Base-by-base conservation (phyloP, 73 alveolate genomes). In the Tetrahymena elliotti region DNA sequence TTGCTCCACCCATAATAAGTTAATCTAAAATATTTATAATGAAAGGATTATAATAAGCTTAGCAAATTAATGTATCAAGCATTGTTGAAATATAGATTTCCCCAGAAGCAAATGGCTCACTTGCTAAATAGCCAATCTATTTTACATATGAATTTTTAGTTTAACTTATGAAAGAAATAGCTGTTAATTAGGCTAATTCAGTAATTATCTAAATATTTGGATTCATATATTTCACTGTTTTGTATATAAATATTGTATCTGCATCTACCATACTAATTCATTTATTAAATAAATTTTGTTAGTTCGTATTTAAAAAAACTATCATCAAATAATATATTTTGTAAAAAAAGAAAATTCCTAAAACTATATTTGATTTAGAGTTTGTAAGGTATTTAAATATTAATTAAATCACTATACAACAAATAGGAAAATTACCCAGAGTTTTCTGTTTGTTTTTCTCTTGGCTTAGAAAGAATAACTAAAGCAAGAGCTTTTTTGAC, bases 51-150 rank as follows among this genome's bases (percentile, higher is more conserved):
- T 98, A 98, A 97, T 96, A 98, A 4, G 99, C 99, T 93, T 98
- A 97, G 83, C 99, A 98, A 95, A 98, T 97, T 93, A 98, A 96
- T 16, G 99, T 98, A 93, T 98, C 99, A 16, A 98, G 97, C 98
- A 98, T 96, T 18, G 98, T 94, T 22, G 99, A 97, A 84, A 98
- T 98, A 95, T 97, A 98, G 15, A 98, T 98, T 96, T 98, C 99
- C 1, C 99, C 99, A 39, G 99, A 97, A 1, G 99, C 99, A 98
- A 98, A 98, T 52, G 99, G 98, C 94, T 97, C 98, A 94, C 99
- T 98, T 34, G 96, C 95, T 95, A 97, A 97, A 96, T 97, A 98
- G 8, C 98, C 99, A 68, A 96, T 96, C 93, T 97, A 93, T 83
- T 97, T 94, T n/a, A 92, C 96, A 94, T 96, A 88, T 93, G 97